Base-by-base conservation (phyloP, 257 asterid genomes). In the Solanum pinnatisectum region DNA sequence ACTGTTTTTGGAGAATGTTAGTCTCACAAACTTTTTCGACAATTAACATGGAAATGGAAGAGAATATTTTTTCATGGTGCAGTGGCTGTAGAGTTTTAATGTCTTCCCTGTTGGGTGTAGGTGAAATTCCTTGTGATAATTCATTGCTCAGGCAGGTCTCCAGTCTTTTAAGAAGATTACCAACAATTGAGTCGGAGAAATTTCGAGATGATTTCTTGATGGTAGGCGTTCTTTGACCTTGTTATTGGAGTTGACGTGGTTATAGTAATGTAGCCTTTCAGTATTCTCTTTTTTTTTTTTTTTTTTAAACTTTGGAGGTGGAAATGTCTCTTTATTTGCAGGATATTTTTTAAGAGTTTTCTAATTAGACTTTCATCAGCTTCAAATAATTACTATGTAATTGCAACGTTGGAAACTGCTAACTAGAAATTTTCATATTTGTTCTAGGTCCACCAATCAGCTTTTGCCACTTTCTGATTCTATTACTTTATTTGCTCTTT, bases 121-220 rank as follows among this genome's bases (percentile, higher is more conserved):
- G 98, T 86, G 99, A 96, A 15, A 91, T 93, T 85, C 97, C 98
- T 33, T 89, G 87, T 84, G 99, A 96, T 87, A 95, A 93, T 90
- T 93, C 99, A 76, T 91, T 96, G 91, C 92, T 95, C 79, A 94
- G 98, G 88, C 99, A 96, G 91, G 99, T 96, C 85, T 95, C 99
- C 74, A 96, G 99, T 91, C 97, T 96, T 77, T 87, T 96, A 92
- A 93, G 98, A 92, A 94, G 99, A 92, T 93, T 95, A 88, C 99
- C 99, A 35, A 96, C 98, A 87, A 95, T 94, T 63, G 99, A 96
- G 87, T 96, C 99, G 23, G 94, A 93, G 77, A 95, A 92, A 90
- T 96, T 96, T 89, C 96, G 90, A 90, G 98, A 96, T 84, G 98
- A 96, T 91, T 96, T 96, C 93, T 91, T 96, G 94, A 96, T 96